These are phyloP conservation scores for Tritrichomonas foetus DNA, from an alignment of 208 protist genomes.

Conservation along the genomic window DNA sequence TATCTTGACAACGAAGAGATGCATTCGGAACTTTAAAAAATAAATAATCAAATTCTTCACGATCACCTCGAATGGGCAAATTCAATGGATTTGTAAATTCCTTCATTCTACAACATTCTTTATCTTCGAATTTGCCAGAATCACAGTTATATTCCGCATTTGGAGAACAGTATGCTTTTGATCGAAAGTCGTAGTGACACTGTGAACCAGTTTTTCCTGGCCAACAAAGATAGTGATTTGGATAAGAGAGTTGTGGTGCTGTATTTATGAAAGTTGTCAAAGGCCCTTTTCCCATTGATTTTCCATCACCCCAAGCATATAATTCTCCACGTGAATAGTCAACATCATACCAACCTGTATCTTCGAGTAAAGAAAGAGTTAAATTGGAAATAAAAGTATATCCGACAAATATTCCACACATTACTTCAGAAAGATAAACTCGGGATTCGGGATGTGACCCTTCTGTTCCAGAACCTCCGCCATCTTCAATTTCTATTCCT, in stretches of 20 bases:
- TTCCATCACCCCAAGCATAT: not conserved
- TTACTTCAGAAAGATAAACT: not conserved
- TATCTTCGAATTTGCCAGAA: no score
- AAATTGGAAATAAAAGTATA: not conserved
- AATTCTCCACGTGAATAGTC: not conserved
- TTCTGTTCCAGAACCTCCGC: not conserved
- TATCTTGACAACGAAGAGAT: no score
- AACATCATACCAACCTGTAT: constrained; percentile 6
- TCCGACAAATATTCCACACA: not conserved
- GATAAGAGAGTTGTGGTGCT: not conserved
- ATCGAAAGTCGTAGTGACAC: no score
- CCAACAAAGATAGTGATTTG: not conserved
- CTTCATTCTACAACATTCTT: no score
- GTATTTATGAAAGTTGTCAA: not conserved
- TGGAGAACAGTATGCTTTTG: no score
- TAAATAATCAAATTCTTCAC: no score
- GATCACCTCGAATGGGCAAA: no score
- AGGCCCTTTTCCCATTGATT: not conserved
- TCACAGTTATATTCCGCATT: no score
- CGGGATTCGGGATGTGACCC: not conserved
- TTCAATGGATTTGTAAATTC: no score
- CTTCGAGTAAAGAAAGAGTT: not conserved
- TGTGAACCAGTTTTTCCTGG: no score
- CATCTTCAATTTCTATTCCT: not conserved
- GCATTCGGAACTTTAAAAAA: no score